Conservation (phyloP, 2,329 filamentous ascomycete species). For the Penicillium sumatraense region DNA sequence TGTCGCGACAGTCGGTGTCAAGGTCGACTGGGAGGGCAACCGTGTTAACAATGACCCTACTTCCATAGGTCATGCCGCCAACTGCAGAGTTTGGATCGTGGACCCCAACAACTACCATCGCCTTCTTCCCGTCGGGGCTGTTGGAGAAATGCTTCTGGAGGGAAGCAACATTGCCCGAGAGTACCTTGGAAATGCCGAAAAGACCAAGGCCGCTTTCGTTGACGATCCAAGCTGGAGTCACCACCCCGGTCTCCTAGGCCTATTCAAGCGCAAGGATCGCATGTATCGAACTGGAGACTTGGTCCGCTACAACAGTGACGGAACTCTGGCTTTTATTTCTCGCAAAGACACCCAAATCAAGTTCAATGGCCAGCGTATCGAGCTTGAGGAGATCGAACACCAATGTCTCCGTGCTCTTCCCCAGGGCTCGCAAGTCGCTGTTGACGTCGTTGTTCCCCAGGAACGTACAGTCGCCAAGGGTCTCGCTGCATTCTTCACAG, state of each 20-base stretch:
- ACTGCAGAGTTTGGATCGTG: slow-evolving; percentile 45
- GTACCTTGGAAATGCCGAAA: slow-evolving; percentile 46
- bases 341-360: slow-evolving; percentile 43
- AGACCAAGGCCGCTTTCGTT: slow-evolving; percentile 42
- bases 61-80: slow-evolving; percentile 41
- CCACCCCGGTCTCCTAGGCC: slow-evolving; percentile 18
- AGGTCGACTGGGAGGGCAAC: slow-evolving; percentile 35
- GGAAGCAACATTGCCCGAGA: slow-evolving; percentile 51
- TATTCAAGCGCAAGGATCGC: slow-evolving; percentile 33
- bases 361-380: slow-evolving; percentile 51
- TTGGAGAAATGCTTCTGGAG: slow-evolving; percentile 54
- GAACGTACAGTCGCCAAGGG: slow-evolving; percentile 35
- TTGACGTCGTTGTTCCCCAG: slow-evolving; percentile 46
- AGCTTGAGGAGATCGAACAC: slow-evolving; percentile 52
- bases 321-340: slow-evolving; percentile 38
- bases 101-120: slow-evolving; percentile 42
- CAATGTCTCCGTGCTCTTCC: slow-evolving; percentile 45
- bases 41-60: slow-evolving; percentile 34
- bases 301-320: slow-evolving; percentile 41
- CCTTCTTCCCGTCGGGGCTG: slow-evolving; percentile 49
- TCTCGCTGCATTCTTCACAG: slow-evolving; percentile 41
- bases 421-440: slow-evolving; percentile 44
- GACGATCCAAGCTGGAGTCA: slow-evolving; percentile 38
- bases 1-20: slow-evolving; percentile 37
- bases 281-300: slow-evolving; percentile 47